Conservation (phyloP, 345 rosid genomes). For the Anastatica hierochuntica region DNA sequence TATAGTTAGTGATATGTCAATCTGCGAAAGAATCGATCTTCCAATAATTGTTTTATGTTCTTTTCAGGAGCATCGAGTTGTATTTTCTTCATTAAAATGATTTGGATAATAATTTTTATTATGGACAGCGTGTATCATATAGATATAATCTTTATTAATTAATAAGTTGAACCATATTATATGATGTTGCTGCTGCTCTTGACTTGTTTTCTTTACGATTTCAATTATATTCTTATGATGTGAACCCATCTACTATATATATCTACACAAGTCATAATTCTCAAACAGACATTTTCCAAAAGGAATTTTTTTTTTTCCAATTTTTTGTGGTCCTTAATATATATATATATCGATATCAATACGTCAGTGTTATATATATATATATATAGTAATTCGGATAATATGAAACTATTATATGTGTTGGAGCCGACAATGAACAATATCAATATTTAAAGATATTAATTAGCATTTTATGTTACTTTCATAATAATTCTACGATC, state of each 20-base stretch:
- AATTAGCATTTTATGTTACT: conserved; percentile 21
- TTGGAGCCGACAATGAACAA: conserved; percentile 9
- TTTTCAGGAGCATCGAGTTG: conserved; percentile 15
- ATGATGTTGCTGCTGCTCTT: conserved; percentile 21
- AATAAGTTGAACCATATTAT: conserved; percentile 8
- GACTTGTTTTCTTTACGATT: conserved; percentile 28
- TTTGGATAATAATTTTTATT: conserved; percentile 16
- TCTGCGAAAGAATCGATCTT: conserved; percentile 15
- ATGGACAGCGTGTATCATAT: background rate
- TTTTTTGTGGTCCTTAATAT: conserved; percentile 12
- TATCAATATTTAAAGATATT: background rate
- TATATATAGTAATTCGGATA: background rate
- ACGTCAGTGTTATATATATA: conserved; percentile 3
- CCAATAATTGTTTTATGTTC: conserved; percentile 11
- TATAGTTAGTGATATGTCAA: background rate
- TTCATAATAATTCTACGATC: conserved; percentile 15
- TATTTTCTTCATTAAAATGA: conserved; percentile 4
- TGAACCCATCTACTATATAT: conserved; percentile 18
- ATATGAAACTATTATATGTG: background rate
- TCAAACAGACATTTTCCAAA: background rate
- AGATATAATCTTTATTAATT: background rate
- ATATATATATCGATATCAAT: conserved; percentile 12
- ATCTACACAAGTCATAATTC: conserved; percentile 2
- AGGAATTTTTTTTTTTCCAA: background rate
- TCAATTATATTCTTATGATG: conserved; percentile 17